A percentile compares a stretch with the other conserved stretches of the same genome.
Evolutionary conservation across 768 basidiomycete genomes (phyloP).

Genomic region (Amanita inopinata): DNA sequence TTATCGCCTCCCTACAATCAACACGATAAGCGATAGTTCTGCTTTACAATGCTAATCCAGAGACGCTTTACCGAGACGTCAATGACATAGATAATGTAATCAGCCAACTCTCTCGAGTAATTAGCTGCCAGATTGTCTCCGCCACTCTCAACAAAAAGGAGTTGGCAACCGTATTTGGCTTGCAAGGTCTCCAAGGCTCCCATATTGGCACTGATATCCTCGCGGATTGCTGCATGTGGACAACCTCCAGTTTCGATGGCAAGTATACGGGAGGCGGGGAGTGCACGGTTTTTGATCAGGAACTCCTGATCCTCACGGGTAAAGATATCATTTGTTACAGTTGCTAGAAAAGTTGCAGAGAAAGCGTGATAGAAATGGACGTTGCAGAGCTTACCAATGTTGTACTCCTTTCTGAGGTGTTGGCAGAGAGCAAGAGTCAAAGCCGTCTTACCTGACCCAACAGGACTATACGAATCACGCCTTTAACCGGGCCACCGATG

Average conservation of each 20-base stretch:
- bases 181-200: conserved; percentile 92
- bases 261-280: conserved; percentile 76
- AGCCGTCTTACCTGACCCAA: conserved; percentile 98
- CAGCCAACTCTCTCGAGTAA: conserved; percentile 92
- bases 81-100: conserved; percentile 94
- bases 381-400: conserved; percentile 59
- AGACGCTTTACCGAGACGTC: conserved; percentile 66
- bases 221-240: conserved; percentile 95
- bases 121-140: conserved; percentile 97
- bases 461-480: conserved; percentile 53
- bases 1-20: conserved; percentile 82
- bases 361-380: too few species aligned
- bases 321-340: conserved; percentile 99
- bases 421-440: conserved; percentile 85
- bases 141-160: conserved; percentile 92
- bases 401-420: conserved; percentile 70
- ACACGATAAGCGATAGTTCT: conserved; percentile 1
- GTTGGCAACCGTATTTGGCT: conserved; percentile 79
- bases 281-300: conserved; percentile 83
- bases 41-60: too few species aligned
- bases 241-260: conserved; percentile 98
- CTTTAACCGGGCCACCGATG: neutral
- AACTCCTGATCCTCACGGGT: conserved; percentile 98
- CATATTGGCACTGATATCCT: conserved; percentile 97
- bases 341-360: conserved; percentile 38